phyloP scores from a whole-genome alignment of 495 filamentous ascomycete genomes.

The Pseudoneurospora amorphoporcata region DNA sequence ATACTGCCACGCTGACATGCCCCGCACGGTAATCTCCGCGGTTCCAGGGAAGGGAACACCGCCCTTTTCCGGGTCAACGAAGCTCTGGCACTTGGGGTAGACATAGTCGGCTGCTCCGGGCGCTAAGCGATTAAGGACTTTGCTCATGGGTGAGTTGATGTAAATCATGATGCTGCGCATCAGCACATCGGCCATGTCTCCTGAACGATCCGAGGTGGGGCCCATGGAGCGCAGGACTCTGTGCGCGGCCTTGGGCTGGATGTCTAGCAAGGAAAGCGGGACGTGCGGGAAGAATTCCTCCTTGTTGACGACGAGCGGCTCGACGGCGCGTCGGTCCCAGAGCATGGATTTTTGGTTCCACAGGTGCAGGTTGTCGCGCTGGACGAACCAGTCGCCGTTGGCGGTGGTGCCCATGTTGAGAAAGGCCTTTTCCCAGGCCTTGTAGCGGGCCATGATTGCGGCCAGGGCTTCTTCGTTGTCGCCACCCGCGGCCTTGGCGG shows the following conservation, averaged over 20 bases:
- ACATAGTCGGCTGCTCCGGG: constrained; percentile 34
- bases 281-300: constrained; percentile 50
- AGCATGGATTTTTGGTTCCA: constrained; percentile 33
- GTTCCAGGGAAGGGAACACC: constrained; percentile 23
- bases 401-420: constrained; percentile 1
- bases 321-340: constrained; percentile 52
- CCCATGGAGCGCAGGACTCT: constrained; percentile 27
- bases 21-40: constrained; percentile 27
- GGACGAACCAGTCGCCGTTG: constrained; percentile 16
- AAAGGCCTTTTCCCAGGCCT: constrained; percentile 6
- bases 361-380: constrained; percentile 37
- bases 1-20: constrained; percentile 34
- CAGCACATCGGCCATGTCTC: constrained; percentile 31
- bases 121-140: constrained; percentile 18
- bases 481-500: neutral
- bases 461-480: neutral
- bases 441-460: neutral
- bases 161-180: constrained; percentile 13
- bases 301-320: constrained; percentile 35
- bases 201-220: constrained; percentile 18
- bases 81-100: constrained; percentile 26
- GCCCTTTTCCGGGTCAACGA: constrained; percentile 29
- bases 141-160: constrained; percentile 9
- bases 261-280: constrained; percentile 30
- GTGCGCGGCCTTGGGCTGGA: constrained; percentile 31